Conservation (phyloP, 2,329 filamentous ascomycete species). For the Penicillium capsulatum region DNA sequence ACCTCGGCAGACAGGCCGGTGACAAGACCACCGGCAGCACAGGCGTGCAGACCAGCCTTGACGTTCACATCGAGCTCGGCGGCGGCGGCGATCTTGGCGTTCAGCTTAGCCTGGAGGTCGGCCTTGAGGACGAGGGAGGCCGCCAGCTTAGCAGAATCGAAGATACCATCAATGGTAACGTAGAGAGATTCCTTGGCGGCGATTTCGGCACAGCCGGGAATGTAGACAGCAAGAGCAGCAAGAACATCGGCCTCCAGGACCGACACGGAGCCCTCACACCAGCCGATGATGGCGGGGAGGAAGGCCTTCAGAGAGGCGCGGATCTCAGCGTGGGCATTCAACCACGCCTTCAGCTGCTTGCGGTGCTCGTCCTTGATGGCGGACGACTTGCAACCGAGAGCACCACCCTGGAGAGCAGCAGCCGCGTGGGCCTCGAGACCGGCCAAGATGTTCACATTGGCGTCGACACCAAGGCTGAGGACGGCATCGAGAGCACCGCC, state of each 20-base stretch:
- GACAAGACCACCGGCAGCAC: conserved; percentile 33
- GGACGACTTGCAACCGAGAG: conserved; percentile 32
- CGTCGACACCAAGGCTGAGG: neutral
- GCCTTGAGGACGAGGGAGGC: conserved; percentile 31
- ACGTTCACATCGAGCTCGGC: conserved; percentile 27
- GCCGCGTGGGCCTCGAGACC: conserved; percentile 33
- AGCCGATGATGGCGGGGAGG: conserved; percentile 29
- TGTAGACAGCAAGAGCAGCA: conserved; percentile 33
- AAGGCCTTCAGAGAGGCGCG: conserved; percentile 27
- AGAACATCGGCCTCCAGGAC: conserved; percentile 26
- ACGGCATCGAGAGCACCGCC: conserved; percentile 1
- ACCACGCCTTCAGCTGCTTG: conserved; percentile 29
- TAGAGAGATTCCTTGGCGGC: conserved; percentile 36
- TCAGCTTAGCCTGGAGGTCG: conserved; percentile 27
- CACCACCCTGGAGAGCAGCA: conserved; percentile 35
- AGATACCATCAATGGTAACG: conserved; percentile 37
- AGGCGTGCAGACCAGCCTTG: conserved; percentile 32
- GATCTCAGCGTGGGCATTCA: conserved; percentile 24
- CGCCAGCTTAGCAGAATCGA: conserved; percentile 24
- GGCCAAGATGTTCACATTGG: conserved; percentile 18
- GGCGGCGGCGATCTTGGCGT: conserved; percentile 26
- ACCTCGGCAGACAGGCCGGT: conserved; percentile 30
- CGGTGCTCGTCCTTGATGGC: conserved; percentile 28
- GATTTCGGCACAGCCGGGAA: conserved; percentile 31
- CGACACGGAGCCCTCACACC: conserved; percentile 29